These are phyloP conservation scores for Chytridium lagenaria DNA, from an alignment of 371 early-diverging fungal species.

Conservation along the genomic window DNA sequence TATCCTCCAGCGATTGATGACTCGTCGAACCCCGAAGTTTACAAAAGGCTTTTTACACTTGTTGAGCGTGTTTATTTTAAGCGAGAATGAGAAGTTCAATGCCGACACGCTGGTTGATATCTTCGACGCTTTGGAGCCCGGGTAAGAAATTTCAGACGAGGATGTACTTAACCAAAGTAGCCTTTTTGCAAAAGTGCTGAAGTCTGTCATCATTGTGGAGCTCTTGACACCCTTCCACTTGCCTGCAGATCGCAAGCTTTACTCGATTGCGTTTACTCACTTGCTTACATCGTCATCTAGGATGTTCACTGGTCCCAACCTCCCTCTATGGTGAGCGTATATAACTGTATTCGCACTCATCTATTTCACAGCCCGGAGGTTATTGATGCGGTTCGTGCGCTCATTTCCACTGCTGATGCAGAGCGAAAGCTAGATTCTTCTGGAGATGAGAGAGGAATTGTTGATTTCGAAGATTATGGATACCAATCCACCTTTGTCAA, in stretches of 20 bases:
- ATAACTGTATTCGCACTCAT: background rate
- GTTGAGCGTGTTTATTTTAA: conserved; percentile 69
- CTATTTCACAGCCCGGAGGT: conserved; percentile 49
- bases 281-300: conserved; percentile 32
- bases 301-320: conserved; percentile 36
- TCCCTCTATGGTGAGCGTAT: conserved; percentile 58
- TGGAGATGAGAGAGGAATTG: conserved; percentile 70
- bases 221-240: conserved; percentile 57
- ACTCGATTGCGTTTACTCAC: conserved; percentile 64
- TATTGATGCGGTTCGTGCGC: conserved; percentile 53
- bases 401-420: conserved; percentile 67
- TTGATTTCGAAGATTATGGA: conserved; percentile 76
- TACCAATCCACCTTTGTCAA: conserved; percentile 74
- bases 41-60: conserved; percentile 80
- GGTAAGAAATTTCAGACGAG: conserved; percentile 47
- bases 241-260: conserved; percentile 74
- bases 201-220: conserved; percentile 72
- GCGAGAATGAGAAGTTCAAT: conserved; percentile 65
- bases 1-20: conserved; percentile 77
- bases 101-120: conserved; percentile 72
- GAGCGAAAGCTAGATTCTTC: conserved; percentile 51
- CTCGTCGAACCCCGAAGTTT: conserved; percentile 77
- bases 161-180: conserved; percentile 9
- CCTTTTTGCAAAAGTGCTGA: conserved; percentile 74
- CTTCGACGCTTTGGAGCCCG: conserved; percentile 80